Evolutionary conservation across 768 basidiomycete species (phyloP).

Genomic region (Hydnomerulius pinastri): DNA sequence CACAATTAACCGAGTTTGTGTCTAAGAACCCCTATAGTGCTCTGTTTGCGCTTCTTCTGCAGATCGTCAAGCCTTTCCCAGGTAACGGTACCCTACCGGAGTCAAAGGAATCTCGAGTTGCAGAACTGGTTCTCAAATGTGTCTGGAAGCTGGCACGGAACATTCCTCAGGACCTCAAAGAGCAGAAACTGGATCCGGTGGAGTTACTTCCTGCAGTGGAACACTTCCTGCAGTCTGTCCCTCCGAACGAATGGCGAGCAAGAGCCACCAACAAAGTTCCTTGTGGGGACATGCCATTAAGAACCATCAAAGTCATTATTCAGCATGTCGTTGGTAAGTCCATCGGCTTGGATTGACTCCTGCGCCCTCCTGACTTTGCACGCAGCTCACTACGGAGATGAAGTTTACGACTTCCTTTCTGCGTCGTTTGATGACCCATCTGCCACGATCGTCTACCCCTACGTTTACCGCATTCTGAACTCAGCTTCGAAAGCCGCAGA

Average conservation of each 20-base stretch:
- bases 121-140: conserved; percentile 93
- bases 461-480: conserved; percentile 90
- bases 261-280: conserved; percentile 89
- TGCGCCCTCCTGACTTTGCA: conserved; percentile 17
- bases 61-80: conserved; percentile 84
- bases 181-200: conserved; percentile 78
- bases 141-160: conserved; percentile 97
- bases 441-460: conserved; percentile 95
- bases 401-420: conserved; percentile 88
- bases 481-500: conserved; percentile 52
- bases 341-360: conserved; percentile 2
- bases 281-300: conserved; percentile 95
- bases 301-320: conserved; percentile 97
- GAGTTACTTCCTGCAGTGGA: conserved; percentile 92
- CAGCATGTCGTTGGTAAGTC: conserved; percentile 93
- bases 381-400: conserved; percentile 80
- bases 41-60: conserved; percentile 78
- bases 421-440: conserved; percentile 95
- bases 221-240: conserved; percentile 88
- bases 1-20: background rate
- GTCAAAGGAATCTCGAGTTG: conserved; percentile 84
- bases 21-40: conserved; percentile 30
- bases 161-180: conserved; percentile 87
- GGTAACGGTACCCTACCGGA: conserved; percentile 68
- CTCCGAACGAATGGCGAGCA: conserved; percentile 95